These are phyloP conservation scores for Bimuria novae-zelandiae DNA, from an alignment of 2,329 filamentous ascomycete genomes.

Conservation along the genomic window DNA sequence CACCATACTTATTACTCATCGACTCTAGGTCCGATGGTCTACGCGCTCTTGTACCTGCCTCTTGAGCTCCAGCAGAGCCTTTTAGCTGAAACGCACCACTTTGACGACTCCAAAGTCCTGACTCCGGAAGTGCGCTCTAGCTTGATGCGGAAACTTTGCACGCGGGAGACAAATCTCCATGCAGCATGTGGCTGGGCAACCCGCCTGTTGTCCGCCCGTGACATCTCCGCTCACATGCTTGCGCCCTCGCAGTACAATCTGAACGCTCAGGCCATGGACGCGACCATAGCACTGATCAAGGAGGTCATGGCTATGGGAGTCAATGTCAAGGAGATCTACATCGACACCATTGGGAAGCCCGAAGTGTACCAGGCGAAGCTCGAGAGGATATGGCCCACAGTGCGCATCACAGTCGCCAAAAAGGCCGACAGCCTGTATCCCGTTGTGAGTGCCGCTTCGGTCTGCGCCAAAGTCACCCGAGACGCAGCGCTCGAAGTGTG, in stretches of 20 bases:
- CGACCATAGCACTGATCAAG: slow-evolving; percentile 80
- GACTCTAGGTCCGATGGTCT: slow-evolving; percentile 65
- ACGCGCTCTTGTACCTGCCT: slow-evolving; percentile 72
- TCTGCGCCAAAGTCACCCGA: slow-evolving; percentile 94
- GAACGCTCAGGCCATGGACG: slow-evolving; percentile 94
- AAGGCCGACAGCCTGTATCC: slow-evolving; percentile 94
- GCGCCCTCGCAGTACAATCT: slow-evolving; percentile 76
- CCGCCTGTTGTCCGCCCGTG: slow-evolving; percentile 77
- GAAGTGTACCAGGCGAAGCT: slow-evolving; percentile 82
- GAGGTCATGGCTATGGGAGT: slow-evolving; percentile 77
- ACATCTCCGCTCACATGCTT: slow-evolving; percentile 81
- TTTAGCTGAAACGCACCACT: slow-evolving; percentile 78
- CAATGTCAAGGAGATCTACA: slow-evolving; percentile 86
- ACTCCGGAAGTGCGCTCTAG: slow-evolving; percentile 76
- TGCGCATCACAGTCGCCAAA: slow-evolving; percentile 56
- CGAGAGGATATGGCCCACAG: slow-evolving; percentile 79
- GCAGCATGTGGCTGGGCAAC: slow-evolving; percentile 82
- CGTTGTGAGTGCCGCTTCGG: slow-evolving; percentile 88
- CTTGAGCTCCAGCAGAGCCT: slow-evolving; percentile 70
- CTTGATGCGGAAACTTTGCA: slow-evolving; percentile 75
- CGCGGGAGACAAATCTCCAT: slow-evolving; percentile 61
- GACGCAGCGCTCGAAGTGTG: slow-evolving; percentile 86
- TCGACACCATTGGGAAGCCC: slow-evolving; percentile 90
- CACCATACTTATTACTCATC: slow-evolving; percentile 18
- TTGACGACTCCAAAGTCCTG: slow-evolving; percentile 94